Percentiles rank a stretch among this genome's conserved stretches.
These are phyloP conservation scores for Beta macrorhiza DNA, from an alignment of 179 eudicot genomes.

Conservation along the genomic window DNA sequence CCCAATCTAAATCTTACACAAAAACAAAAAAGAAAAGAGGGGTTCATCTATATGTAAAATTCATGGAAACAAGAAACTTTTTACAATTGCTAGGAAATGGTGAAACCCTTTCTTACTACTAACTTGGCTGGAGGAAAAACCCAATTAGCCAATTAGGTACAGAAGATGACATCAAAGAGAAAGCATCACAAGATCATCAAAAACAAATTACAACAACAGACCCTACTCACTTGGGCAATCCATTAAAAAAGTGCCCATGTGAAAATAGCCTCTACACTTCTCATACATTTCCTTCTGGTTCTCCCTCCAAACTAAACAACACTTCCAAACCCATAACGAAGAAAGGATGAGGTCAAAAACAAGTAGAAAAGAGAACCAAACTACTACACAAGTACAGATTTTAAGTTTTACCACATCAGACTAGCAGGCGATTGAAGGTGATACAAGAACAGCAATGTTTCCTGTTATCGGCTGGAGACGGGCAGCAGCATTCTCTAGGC, in stretches of 20 bases:
- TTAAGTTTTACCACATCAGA: conserved; percentile 10
- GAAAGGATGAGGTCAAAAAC: conserved; percentile 10
- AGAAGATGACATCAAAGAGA: conserved; percentile 25
- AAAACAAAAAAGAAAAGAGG: background rate
- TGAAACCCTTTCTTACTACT: conserved; percentile 23
- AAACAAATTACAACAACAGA: conserved; percentile 33
- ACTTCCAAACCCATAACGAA: conserved; percentile 4
- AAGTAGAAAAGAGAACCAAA: conserved; percentile 12
- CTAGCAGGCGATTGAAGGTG: conserved; percentile 44
- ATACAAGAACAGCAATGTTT: conserved; percentile 71
- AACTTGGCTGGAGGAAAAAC: conserved; percentile 18
- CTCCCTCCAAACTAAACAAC: conserved; percentile 7
- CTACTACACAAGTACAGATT: conserved; percentile 27
- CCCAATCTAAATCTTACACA: background rate
- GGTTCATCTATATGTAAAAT: conserved; percentile 9
- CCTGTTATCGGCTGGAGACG: conserved; percentile 57
- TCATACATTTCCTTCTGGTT: conserved; percentile 32
- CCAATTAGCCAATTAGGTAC: conserved; percentile 24
- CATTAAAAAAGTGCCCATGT: conserved; percentile 31
- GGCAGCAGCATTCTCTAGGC: conserved; percentile 65
- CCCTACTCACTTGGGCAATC: conserved; percentile 35
- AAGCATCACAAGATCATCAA: conserved; percentile 17
- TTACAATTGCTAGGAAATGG: conserved; percentile 18
- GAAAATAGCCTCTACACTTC: conserved; percentile 34
- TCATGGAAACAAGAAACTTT: conserved; percentile 16